Percentiles rank a stretch among this genome's conserved stretches.
Evolutionary conservation across 495 filamentous ascomycete species (phyloP).

Genomic region (Lentithecium fluviatile): DNA sequence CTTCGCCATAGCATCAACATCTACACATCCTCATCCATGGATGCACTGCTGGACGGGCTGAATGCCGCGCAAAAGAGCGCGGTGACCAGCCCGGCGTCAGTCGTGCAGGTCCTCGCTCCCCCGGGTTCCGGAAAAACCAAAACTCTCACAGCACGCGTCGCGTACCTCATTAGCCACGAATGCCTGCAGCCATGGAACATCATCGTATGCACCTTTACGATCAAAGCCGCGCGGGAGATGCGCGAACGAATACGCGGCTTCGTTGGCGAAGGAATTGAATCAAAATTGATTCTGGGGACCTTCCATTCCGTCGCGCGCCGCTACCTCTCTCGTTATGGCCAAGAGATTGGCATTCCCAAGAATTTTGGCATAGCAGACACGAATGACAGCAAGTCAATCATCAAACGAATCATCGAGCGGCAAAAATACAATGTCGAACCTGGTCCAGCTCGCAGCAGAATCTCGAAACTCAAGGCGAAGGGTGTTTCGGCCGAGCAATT

Average conservation of each 20-base stretch:
- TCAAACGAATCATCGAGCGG: conserved; percentile 76
- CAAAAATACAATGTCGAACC: conserved; percentile 62
- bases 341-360: conserved; percentile 74
- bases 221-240: conserved; percentile 97
- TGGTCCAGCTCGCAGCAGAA: conserved; percentile 64
- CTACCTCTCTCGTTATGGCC: conserved; percentile 83
- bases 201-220: conserved; percentile 95
- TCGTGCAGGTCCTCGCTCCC: conserved; percentile 84
- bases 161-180: conserved; percentile 82
- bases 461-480: conserved; percentile 83
- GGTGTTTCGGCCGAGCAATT: conserved; percentile 53
- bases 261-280: conserved; percentile 74
- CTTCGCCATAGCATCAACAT: no score
- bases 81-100: conserved; percentile 72
- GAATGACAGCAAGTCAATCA: conserved; percentile 71
- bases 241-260: conserved; percentile 77
- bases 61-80: conserved; percentile 83
- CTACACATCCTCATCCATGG: conserved; percentile 8
- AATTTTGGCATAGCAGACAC: conserved; percentile 95
- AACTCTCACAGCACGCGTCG: conserved; percentile 90
- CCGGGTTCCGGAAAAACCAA: conserved; percentile 87
- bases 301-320: conserved; percentile 92
- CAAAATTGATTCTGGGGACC: conserved; percentile 81
- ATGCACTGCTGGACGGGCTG: conserved; percentile 64
- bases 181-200: conserved; percentile 84